Evolutionary conservation across 345 rosid genomes (phyloP).

Genomic region (Euphorbia lathyris): DNA sequence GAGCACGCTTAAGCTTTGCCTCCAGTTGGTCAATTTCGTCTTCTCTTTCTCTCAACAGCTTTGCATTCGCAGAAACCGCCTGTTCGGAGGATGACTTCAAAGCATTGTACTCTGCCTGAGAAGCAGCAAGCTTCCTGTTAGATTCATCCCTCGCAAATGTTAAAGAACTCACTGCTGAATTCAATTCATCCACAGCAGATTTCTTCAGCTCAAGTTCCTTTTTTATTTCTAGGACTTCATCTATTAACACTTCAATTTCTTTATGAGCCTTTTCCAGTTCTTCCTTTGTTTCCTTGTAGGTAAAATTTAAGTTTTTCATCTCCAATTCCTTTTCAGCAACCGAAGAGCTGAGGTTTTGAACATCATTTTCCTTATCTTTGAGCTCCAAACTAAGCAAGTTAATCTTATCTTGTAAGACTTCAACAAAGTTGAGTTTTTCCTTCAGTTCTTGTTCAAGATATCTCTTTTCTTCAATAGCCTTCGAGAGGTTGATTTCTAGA

Average conservation of each 20-base stretch:
- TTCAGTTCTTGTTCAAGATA: slow-evolving; percentile 52
- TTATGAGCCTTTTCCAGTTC: slow-evolving; percentile 46
- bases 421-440: slow-evolving; percentile 48
- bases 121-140: slow-evolving; percentile 39
- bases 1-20: slow-evolving; percentile 46
- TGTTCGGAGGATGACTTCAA: slow-evolving; percentile 58
- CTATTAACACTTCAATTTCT: slow-evolving; percentile 48
- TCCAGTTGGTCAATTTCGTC: slow-evolving; percentile 47
- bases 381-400: slow-evolving; percentile 58
- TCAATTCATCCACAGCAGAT: slow-evolving; percentile 48
- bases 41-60: slow-evolving; percentile 46
- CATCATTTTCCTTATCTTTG: slow-evolving; percentile 51
- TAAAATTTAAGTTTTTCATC: slow-evolving; percentile 43
- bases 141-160: slow-evolving; percentile 49
- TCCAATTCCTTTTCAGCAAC: slow-evolving; percentile 60
- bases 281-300: slow-evolving; percentile 42
- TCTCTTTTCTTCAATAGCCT: slow-evolving; percentile 54
- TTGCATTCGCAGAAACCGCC: slow-evolving; percentile 48
- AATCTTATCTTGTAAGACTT: slow-evolving; percentile 50
- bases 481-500: slow-evolving; percentile 48
- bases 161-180: slow-evolving; percentile 44
- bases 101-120: slow-evolving; percentile 46
- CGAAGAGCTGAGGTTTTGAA: slow-evolving; percentile 44
- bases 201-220: slow-evolving; percentile 52
- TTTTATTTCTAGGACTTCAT: slow-evolving; percentile 38